These are phyloP conservation scores for Ichthyophthirius multifiliis DNA, from an alignment of 169 alveolate species.

Conservation along the genomic window DNA sequence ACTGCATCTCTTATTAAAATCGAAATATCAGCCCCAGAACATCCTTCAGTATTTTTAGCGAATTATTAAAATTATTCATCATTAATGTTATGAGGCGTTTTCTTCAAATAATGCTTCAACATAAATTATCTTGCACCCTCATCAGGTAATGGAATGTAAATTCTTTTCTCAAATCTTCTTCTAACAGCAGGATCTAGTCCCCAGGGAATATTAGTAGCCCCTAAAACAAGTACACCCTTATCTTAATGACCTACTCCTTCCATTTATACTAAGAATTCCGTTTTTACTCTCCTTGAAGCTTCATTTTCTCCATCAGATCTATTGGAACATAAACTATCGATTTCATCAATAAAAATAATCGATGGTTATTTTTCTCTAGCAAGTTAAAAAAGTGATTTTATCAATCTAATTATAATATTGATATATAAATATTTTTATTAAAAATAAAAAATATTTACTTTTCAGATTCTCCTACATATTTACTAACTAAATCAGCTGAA, in stretches of 20 bases:
- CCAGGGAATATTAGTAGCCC: constrained; percentile 97
- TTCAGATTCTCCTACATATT: constrained; percentile 99
- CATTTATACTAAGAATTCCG: constrained; percentile 99
- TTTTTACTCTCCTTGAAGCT: constrained; percentile 96
- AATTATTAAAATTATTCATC: constrained; percentile 61
- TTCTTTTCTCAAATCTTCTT: constrained; percentile 94
- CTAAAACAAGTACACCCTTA: constrained; percentile 89
- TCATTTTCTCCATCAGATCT: constrained; percentile 96
- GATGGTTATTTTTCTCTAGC: constrained; percentile 96
- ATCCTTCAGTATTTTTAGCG: constrained; percentile 85
- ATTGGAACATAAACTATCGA: constrained; percentile 95
- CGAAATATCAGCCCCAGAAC: constrained; percentile 91
- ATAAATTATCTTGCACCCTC: constrained; percentile 86
- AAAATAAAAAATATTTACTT: constrained; percentile 72
- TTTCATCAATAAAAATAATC: constrained; percentile 98
- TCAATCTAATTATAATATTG: constrained; percentile 34
- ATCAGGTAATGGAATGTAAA: constrained; percentile 98
- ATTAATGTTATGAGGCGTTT: constrained; percentile 76
- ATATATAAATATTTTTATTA: neutral
- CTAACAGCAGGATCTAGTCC: constrained; percentile 97
- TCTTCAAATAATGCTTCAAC: constrained; percentile 72
- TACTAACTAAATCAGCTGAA: constrained; percentile 96
- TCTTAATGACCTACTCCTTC: constrained; percentile 91
- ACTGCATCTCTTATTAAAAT: constrained; percentile 90
- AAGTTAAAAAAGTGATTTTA: constrained; percentile 91